Base-by-base conservation (phyloP, 768 basidiomycete species). In the Dioszegia aurantiaca region DNA sequence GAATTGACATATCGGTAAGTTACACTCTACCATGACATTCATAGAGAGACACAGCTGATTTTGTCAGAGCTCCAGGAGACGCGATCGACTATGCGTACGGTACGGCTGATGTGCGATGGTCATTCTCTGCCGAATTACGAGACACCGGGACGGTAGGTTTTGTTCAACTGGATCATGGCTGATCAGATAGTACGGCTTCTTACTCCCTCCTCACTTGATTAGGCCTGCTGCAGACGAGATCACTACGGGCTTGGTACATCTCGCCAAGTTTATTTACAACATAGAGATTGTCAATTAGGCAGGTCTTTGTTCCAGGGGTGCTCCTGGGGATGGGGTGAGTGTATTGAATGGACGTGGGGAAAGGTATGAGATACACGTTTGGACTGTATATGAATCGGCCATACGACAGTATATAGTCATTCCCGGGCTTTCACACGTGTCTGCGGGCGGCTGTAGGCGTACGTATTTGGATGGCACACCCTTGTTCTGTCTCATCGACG, bases 201-300 rank as follows among this genome's bases (percentile, higher is more conserved):
- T 86, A 6, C 78, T 90, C 2, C 89, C 89, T 0, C 77, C 84
- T 0, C 77, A 78, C 47, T 84, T 83, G 82, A 90, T 92, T 62
- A 79, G 86, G 6, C 87, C 89, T 0, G 85, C 87, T 2, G 89
- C 87, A 0, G 86, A 88, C 75, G 90, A 92, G 77, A 84, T 85
- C 3, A 79, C 80, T 17, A 81, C 78, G 24, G 83, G 89, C 77
- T 64, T 90, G 27, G 77, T 81, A 23, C 88, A 86, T 64, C 77
- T 92, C 5, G 83, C 85, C 1, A 78, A 81, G 42, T 91, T 90
- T 70, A 84, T 90, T 49, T 66, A 72, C 41, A 72, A 65, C n/a
- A 51, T 58, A 8, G 87, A 75, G 58, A 56, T 69, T 28, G 65
- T 54, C 0, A 54, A 48, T 26, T 60, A 33, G 27, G 26, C 26